Base-by-base conservation (phyloP, 208 protist species). In the Naegleria fowleri region DNA sequence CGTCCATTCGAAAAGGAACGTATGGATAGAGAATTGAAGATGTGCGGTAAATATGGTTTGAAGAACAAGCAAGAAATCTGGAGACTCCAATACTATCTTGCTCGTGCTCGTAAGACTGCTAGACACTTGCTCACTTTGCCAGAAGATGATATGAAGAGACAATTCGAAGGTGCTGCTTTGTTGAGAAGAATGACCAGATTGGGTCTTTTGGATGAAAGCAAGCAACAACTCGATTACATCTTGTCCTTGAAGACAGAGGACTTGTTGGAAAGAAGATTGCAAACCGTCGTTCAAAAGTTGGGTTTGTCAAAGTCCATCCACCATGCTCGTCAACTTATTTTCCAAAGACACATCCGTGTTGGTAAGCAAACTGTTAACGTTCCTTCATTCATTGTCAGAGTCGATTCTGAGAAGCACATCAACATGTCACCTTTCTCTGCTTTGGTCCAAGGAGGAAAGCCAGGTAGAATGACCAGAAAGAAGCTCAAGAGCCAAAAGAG, bases 181-280 rank as follows among this genome's bases (percentile, higher is more conserved):
- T 98, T 99, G 92, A 97, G 98, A 95, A 97, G 99, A 94, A 98
- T 99, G 92, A 96, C 98, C 94, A 97, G 98, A 92, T 96, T 99
- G 91, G 99, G 99, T 92, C 97, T 99, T 92, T 97, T 99, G 67
- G 96, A 98, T 55, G 98, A 99, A 94, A 95, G 96, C 86, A 98
- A 99, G 96, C 96, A 99, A 95, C 98, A 99, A 93, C 98, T 99
- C 92, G 99, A 99, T 98, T 99, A 99, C 96, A 98, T 99, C 90
- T 98, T 99, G 40, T 97, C 96, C 59, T 97, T 99, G 67, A 99
- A 98, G 92, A 95, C 98, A 86, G 96, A 99, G 88, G 98, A 99
- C 94, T 99, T 99, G 95, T 96, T 99, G 51, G 98, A 99, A 94
- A 98, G 99, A 93, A 98, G 99, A 93, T 99, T 99, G 87, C 99